Conservation (phyloP, 2,329 filamentous ascomycete species). For the Colletotrichum sp. region DNA sequence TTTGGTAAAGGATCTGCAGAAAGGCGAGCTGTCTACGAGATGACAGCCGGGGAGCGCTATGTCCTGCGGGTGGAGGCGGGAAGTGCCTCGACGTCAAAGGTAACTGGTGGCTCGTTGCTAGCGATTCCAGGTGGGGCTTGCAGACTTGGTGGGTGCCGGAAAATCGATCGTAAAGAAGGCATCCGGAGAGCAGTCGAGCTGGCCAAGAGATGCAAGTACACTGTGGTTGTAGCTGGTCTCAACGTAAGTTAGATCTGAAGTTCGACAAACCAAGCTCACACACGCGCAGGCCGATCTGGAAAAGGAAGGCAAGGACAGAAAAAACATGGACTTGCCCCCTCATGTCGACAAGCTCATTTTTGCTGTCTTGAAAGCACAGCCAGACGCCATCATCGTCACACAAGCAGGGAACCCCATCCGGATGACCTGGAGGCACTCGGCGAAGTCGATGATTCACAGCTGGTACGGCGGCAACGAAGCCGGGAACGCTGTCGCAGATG, state of each 20-base stretch:
- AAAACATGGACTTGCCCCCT: constrained; percentile 74
- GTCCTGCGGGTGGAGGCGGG: constrained; percentile 63
- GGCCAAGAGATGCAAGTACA: constrained; percentile 75
- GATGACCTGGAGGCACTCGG: constrained; percentile 64
- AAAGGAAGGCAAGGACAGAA: constrained; percentile 73
- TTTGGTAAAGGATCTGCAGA: constrained; percentile 70
- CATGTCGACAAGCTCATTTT: constrained; percentile 71
- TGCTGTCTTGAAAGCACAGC: constrained; percentile 67
- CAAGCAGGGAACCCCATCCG: constrained; percentile 72
- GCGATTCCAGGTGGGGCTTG: constrained; percentile 66
- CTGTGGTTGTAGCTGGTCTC: constrained; percentile 75
- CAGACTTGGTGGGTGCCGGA: constrained; percentile 64
- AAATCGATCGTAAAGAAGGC: constrained; percentile 61
- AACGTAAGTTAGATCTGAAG: constrained; percentile 43
- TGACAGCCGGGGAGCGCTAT: constrained; percentile 65
- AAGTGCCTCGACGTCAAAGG: constrained; percentile 61
- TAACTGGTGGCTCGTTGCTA: constrained; percentile 49
- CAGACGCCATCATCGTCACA: constrained; percentile 69
- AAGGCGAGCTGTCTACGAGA: constrained; percentile 60
- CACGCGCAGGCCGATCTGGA: constrained; percentile 64
- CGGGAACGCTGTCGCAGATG: constrained; percentile 74
- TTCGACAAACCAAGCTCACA: neutral
- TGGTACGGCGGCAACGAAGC: constrained; percentile 82
- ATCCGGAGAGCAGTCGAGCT: constrained; percentile 70
- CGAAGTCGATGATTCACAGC: constrained; percentile 65